Conservation (phyloP, 2,329 filamentous ascomycete genomes). For the Colletotrichum noveboracense region DNA sequence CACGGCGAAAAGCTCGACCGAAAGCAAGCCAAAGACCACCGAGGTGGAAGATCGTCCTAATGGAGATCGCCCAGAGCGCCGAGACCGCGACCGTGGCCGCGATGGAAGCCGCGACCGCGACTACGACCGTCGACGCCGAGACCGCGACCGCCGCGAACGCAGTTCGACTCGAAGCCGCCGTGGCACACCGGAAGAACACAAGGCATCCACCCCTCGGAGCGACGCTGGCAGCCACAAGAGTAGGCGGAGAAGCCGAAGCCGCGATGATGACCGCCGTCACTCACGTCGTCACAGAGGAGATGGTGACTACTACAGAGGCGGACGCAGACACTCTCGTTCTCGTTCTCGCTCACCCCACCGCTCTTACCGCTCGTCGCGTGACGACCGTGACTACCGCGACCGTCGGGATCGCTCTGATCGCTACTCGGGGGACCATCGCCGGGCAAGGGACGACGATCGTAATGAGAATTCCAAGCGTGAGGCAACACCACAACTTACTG, state of each 20-base stretch:
- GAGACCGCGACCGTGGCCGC: conserved; percentile 59
- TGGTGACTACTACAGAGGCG: conserved; percentile 71
- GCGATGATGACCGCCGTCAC: conserved; percentile 76
- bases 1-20: conserved; percentile 68
- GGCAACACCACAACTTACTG: conserved; percentile 76
- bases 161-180: conserved; percentile 52
- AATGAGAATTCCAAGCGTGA: conserved; percentile 48
- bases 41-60: conserved; percentile 65
- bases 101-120: conserved; percentile 51
- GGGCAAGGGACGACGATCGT: conserved; percentile 57
- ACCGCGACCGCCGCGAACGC: conserved; percentile 59
- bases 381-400: conserved; percentile 62
- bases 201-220: conserved; percentile 72
- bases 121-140: conserved; percentile 52
- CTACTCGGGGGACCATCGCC: conserved; percentile 47
- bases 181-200: conserved; percentile 60
- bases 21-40: conserved; percentile 48
- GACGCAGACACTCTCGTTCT: conserved; percentile 60
- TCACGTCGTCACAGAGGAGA: conserved; percentile 72
- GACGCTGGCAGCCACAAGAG: conserved; percentile 82
- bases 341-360: conserved; percentile 75
- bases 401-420: conserved; percentile 51
- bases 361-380: conserved; percentile 57
- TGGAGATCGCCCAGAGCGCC: conserved; percentile 48
- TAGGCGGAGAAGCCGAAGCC: conserved; percentile 80